Conservation (phyloP, 2,329 filamentous ascomycete species). For the Paraphoma sp. region DNA sequence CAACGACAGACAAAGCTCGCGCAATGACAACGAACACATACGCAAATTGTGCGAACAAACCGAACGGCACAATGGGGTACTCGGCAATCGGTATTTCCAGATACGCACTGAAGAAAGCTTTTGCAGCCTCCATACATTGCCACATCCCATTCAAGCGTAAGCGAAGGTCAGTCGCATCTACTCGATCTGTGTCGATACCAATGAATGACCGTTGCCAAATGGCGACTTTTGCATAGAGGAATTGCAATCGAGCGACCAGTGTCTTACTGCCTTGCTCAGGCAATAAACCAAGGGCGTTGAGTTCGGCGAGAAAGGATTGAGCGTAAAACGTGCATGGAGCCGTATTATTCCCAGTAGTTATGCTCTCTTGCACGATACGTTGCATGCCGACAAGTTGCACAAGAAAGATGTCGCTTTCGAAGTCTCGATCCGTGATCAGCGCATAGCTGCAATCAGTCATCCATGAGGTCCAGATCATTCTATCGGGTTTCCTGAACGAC, state of each 20-base stretch:
- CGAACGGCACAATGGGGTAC: constrained; percentile 9
- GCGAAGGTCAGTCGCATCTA: background rate
- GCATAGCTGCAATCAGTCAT: background rate
- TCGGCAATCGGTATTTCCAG: background rate
- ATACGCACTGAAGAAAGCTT: background rate
- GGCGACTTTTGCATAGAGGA: constrained; percentile 2
- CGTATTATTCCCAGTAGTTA: background rate
- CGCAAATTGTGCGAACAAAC: constrained; percentile 15
- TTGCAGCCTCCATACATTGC: constrained; percentile 4
- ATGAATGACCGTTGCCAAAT: constrained; percentile 7
- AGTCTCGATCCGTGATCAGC: background rate
- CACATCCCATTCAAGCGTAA: constrained; percentile 3
- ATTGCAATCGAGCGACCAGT: background rate
- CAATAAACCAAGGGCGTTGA: background rate
- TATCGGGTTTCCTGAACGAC: constrained; percentile 7
- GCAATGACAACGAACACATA: constrained; percentile 16
- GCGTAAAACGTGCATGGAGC: background rate
- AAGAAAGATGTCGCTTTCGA: background rate
- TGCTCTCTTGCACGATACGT: constrained; percentile 3
- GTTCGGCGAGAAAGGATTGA: background rate
- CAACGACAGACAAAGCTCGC: background rate
- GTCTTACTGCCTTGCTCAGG: background rate
- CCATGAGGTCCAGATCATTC: constrained; percentile 6
- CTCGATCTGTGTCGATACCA: background rate
- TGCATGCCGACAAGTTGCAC: background rate